Evolutionary conservation across 306 rosid genomes (phyloP).

Genomic region (Prunus mira): DNA sequence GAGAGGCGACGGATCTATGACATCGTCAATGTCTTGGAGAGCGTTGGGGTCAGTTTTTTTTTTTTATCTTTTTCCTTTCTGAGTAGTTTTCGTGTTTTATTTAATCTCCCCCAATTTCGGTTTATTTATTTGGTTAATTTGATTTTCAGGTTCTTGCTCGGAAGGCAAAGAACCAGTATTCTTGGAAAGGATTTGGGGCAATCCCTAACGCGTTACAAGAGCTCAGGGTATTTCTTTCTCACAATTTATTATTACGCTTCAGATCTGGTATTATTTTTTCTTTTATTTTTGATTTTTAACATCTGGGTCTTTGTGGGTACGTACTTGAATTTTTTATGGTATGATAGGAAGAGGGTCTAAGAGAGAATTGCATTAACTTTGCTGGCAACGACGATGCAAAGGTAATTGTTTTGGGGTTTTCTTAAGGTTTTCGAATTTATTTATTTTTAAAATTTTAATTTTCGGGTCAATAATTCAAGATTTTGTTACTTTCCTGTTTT

Average conservation of each 20-base stretch:
- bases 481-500: not conserved
- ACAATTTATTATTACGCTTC: not conserved
- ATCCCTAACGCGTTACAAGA: constrained; percentile 55
- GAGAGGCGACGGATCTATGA: constrained; percentile 95
- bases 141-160: constrained; percentile 62
- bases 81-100: not conserved
- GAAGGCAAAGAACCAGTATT: constrained; percentile 84
- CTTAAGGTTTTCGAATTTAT: not conserved
- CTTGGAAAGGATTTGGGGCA: constrained; percentile 84
- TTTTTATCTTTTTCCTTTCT: not conserved
- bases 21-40: constrained; percentile 85
- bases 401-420: constrained; percentile 24
- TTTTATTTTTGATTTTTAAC: not conserved
- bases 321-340: constrained; percentile 17
- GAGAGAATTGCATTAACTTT: constrained; percentile 34
- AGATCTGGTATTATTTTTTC: not conserved
- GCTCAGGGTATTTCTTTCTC: constrained; percentile 50
- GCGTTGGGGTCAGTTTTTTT: constrained; percentile 59
- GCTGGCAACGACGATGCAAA: constrained; percentile 40
- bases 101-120: not conserved
- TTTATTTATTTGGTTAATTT: not conserved
- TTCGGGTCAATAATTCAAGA: not conserved
- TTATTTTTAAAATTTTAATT: not conserved
- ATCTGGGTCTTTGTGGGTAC: not conserved
- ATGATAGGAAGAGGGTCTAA: constrained; percentile 61